Conservation (phyloP, 2,329 filamentous ascomycete species). For the Fusarium sarcochroum region DNA sequence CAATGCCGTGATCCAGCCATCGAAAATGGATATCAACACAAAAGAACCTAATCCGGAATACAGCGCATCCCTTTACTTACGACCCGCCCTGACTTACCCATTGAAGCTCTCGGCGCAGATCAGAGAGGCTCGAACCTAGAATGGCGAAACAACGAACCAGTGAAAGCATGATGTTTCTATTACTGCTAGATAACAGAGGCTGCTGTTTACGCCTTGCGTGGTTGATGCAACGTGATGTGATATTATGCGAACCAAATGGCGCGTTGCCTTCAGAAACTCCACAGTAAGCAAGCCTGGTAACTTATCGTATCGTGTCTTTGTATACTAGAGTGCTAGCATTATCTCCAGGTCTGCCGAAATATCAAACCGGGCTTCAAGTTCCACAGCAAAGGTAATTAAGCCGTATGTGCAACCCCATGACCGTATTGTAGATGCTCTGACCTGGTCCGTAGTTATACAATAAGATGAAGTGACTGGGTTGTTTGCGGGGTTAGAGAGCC, state of each 20-base stretch:
- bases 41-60: conserved; percentile 18
- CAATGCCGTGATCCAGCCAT: conserved; percentile 22
- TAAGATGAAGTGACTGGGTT: conserved; percentile 37
- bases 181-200: conserved; percentile 4
- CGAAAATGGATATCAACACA: conserved; percentile 6
- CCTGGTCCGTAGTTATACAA: conserved; percentile 20
- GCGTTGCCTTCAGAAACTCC: conserved; percentile 28
- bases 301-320: neutral
- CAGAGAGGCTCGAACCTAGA: conserved; percentile 26
- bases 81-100: conserved; percentile 21
- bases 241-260: conserved; percentile 26
- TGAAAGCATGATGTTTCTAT: conserved; percentile 13
- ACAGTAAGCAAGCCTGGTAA: conserved; percentile 18
- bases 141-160: conserved; percentile 7
- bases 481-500: conserved; percentile 35
- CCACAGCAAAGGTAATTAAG: conserved; percentile 16
- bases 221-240: conserved; percentile 34
- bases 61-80: conserved; percentile 27
- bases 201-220: conserved; percentile 15
- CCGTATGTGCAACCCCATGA: conserved; percentile 27
- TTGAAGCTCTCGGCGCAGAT: conserved; percentile 16
- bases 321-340: neutral
- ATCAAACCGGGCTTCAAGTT: conserved; percentile 8
- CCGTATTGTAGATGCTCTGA: conserved; percentile 25
- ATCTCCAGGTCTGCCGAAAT: conserved; percentile 18